Percentiles rank a stretch among this genome's conserved stretches.
These are phyloP conservation scores for Solanum hybrid DNA, from an alignment of 305 asterid genomes.

Conservation along the genomic window DNA sequence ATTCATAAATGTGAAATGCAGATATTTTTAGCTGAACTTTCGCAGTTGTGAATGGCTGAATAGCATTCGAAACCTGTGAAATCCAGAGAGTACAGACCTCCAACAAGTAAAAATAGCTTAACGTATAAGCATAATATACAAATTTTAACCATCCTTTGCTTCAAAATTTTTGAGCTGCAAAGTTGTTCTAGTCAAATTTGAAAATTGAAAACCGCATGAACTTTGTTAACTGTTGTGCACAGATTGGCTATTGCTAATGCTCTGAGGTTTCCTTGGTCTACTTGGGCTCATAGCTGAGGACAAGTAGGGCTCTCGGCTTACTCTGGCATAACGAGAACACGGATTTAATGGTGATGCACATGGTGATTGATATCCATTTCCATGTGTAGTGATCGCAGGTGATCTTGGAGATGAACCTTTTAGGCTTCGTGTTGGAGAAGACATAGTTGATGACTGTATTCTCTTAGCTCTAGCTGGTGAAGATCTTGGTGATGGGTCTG, in stretches of 20 bases:
- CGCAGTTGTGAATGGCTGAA: background rate
- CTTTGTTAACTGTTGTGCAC: background rate
- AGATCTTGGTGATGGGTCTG: slow-evolving; percentile 21
- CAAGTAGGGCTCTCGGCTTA: slow-evolving; percentile 20
- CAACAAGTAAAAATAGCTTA: background rate
- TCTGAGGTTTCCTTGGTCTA: slow-evolving; percentile 6
- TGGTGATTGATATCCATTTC: slow-evolving; percentile 23
- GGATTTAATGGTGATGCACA: slow-evolving; percentile 37
- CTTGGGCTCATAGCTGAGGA: slow-evolving; percentile 18
- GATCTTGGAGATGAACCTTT: slow-evolving; percentile 28
- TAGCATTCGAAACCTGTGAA: background rate
- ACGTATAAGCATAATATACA: background rate
- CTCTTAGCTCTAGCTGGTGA: slow-evolving; percentile 30
- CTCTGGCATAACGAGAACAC: slow-evolving; percentile 27
- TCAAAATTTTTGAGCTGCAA: background rate
- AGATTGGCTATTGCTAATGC: background rate
- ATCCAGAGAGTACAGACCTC: background rate
- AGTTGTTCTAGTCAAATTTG: background rate
- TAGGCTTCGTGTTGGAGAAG: slow-evolving; percentile 16
- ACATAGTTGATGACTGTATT: slow-evolving; percentile 12
- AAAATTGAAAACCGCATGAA: background rate
- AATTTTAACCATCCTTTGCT: background rate
- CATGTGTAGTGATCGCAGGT: slow-evolving; percentile 11
- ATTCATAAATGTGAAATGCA: background rate
- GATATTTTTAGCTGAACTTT: background rate